phyloP scores from a whole-genome alignment of 306 rosid species.

The Biancaea sappan region DNA sequence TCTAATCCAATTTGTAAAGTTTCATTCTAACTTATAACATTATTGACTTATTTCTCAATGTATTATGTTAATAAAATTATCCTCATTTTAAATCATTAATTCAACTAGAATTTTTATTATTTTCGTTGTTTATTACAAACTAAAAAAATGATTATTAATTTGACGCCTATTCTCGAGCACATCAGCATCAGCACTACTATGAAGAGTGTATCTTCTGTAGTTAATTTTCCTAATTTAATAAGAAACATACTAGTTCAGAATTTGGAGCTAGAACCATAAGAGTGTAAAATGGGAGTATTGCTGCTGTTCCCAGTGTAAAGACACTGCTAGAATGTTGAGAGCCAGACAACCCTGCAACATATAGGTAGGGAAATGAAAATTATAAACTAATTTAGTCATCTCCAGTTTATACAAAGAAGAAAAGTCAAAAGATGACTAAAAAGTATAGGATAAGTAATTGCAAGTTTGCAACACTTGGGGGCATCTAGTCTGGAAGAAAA shows the following conservation, averaged over 20 bases:
- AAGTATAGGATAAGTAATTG: neutral
- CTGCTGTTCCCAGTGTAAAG: slow-evolving; percentile 79
- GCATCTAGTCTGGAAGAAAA: neutral
- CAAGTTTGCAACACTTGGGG: no score
- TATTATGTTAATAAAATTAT: no score
- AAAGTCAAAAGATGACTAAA: neutral
- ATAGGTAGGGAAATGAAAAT: slow-evolving; percentile 29
- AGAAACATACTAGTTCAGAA: slow-evolving; percentile 66
- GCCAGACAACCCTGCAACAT: slow-evolving; percentile 63
- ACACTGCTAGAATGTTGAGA: slow-evolving; percentile 75
- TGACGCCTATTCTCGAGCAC: no score
- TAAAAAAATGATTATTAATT: no score
- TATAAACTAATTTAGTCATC: neutral
- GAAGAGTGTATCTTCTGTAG: no score
- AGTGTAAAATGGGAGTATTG: slow-evolving; percentile 90
- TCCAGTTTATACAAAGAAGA: neutral
- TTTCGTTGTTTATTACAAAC: no score
- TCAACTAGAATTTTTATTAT: no score
- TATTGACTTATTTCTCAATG: no score
- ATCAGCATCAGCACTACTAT: no score
- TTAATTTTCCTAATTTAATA: slow-evolving; percentile 17
- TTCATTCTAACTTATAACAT: no score
- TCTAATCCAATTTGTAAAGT: no score
- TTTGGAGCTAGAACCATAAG: slow-evolving; percentile 96
- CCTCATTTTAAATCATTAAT: no score